Evolutionary conservation across 2,329 filamentous ascomycete species (phyloP).

Genomic region (Alternaria metachromatica): DNA sequence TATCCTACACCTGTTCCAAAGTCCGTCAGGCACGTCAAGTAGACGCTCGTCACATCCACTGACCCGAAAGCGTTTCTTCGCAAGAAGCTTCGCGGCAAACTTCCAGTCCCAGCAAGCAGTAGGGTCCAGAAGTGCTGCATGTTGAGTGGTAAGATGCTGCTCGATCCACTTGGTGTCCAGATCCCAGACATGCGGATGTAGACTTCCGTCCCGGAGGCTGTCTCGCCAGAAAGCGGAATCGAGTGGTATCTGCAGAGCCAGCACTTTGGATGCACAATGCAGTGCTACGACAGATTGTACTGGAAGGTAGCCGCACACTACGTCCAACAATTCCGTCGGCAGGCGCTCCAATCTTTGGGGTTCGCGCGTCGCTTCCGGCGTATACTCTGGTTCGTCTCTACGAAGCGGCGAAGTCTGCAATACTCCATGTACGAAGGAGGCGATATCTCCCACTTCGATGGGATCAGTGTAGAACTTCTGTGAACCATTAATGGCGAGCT

Average conservation of each 20-base stretch:
- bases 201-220: slow-evolving; percentile 24
- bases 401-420: slow-evolving; percentile 14
- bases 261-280: slow-evolving; percentile 24
- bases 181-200: slow-evolving; percentile 36
- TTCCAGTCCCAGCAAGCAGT: slow-evolving; percentile 25
- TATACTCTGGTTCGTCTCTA: not conserved
- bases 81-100: slow-evolving; percentile 21
- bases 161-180: slow-evolving; percentile 22
- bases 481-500: not conserved
- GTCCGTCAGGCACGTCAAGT: slow-evolving; percentile 20
- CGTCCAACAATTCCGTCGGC: slow-evolving; percentile 27
- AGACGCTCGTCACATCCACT: slow-evolving; percentile 15
- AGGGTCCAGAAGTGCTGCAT: not conserved
- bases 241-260: slow-evolving; percentile 26
- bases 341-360: slow-evolving; percentile 20
- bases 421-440: slow-evolving; percentile 14
- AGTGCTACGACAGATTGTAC: slow-evolving; percentile 21
- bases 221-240: slow-evolving; percentile 36
- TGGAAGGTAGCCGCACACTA: slow-evolving; percentile 23
- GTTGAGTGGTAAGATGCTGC: not conserved
- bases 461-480: slow-evolving; percentile 38
- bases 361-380: not conserved
- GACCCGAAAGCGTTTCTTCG: slow-evolving; percentile 18
- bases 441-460: slow-evolving; percentile 12
- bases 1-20: slow-evolving; percentile 38